Percentiles rank a stretch among this genome's conserved stretches.
Evolutionary conservation across 495 filamentous ascomycete species (phyloP).

Genomic region (Friedmanniomyces endolithicus): DNA sequence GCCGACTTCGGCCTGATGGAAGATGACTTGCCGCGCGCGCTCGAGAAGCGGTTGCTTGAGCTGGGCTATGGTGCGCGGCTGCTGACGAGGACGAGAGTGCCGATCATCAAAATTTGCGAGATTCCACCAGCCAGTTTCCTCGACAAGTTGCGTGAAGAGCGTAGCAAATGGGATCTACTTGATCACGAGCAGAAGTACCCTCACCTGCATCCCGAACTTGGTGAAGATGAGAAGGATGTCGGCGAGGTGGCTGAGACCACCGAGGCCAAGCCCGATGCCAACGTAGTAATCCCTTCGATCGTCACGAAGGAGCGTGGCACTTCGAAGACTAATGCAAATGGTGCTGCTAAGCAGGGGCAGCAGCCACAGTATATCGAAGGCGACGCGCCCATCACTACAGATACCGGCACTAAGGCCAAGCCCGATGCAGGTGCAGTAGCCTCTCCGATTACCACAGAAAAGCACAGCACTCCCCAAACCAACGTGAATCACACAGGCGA

Average conservation of each 20-base stretch:
- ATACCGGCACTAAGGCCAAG: too few species aligned
- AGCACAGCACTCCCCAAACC: background rate
- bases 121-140: conserved; percentile 44
- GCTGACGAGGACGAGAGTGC: conserved; percentile 59
- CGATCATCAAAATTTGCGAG: conserved; percentile 72
- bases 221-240: conserved; percentile 12
- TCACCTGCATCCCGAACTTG: conserved; percentile 5
- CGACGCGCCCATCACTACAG: too few species aligned
- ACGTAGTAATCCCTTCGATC: too few species aligned
- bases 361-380: too few species aligned
- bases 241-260: background rate
- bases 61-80: conserved; percentile 55
- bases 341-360: background rate
- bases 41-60: conserved; percentile 60
- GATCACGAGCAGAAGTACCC: conserved; percentile 24
- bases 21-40: conserved; percentile 40
- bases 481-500: too few species aligned
- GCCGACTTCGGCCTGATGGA: conserved; percentile 19
- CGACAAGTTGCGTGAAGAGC: conserved; percentile 40
- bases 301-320: background rate
- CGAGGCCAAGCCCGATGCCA: background rate
- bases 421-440: background rate
- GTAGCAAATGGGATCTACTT: conserved; percentile 45
- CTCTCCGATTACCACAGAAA: background rate
- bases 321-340: background rate